phyloP scores from a whole-genome alignment of 768 basidiomycete genomes.

The Hericium alpestre region DNA sequence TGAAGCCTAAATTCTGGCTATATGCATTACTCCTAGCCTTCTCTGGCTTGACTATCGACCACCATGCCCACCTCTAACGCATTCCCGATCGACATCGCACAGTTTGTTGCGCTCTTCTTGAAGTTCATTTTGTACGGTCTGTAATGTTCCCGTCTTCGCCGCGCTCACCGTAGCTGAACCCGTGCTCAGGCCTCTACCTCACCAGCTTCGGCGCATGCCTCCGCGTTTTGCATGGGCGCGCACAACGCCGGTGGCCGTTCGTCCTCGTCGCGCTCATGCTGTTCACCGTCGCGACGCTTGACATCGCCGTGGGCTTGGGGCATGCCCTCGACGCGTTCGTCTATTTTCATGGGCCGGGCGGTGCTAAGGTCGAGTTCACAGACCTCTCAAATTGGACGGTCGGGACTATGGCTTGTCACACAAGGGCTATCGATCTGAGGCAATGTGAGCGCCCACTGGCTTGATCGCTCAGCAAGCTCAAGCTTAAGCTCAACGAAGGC shows the following conservation, averaged over 20 bases:
- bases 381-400: constrained; percentile 24
- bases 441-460: too few relatives aligned
- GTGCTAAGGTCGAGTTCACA: constrained; percentile 23
- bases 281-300: constrained; percentile 30
- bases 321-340: constrained; percentile 34
- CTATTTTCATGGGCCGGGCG: constrained; percentile 18
- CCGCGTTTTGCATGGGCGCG: constrained; percentile 19
- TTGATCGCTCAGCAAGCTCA: too few relatives aligned
- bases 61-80: not conserved
- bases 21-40: too few relatives aligned
- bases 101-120: constrained; percentile 8
- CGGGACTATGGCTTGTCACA: too few relatives aligned
- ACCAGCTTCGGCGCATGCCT: constrained; percentile 18
- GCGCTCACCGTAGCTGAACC: not conserved
- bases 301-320: constrained; percentile 28
- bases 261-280: constrained; percentile 27
- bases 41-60: too few relatives aligned
- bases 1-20: too few relatives aligned
- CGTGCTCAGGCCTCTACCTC: constrained; percentile 6
- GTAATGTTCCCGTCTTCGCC: not conserved
- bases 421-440: too few relatives aligned
- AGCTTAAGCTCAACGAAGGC: too few relatives aligned
- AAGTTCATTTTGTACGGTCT: constrained; percentile 11
- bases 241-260: constrained; percentile 26
- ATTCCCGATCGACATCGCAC: not conserved